Evolutionary conservation across 768 basidiomycete species (phyloP), one percentile per base, ranked within the genome.

Genomic region (Suillus tomentosus): DNA sequence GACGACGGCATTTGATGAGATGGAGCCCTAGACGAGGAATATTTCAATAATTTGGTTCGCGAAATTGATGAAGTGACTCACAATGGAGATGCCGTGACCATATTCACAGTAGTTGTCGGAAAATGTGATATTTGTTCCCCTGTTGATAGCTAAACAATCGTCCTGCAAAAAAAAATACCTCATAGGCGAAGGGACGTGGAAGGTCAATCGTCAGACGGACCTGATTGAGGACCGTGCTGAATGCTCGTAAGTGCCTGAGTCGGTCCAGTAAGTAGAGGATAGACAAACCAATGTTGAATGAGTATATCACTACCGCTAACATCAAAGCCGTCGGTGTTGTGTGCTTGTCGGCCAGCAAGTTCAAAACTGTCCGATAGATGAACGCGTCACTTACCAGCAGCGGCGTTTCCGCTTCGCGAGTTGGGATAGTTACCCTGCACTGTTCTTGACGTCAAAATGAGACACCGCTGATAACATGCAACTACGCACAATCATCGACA

Each of bases 81-180:
- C 79, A 36, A 90, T 79, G 5, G 86, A 87, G 65, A 88, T 84
- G 36, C 89, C 88, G 58, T 91, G 89, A 3, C 89, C 88, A 34
- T 80, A 79, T 3, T 76, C 73, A 74, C 89, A 90, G 27, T 71
- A 71, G 71, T 88, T 87, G 27, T 82, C 70, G 62, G 76, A 74
- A 76, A 89, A 79, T 31, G 76, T 45, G 53, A 85, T 83, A 66
- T 82, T 82, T 6, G 74, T 64, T 19, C 81, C 81, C 31, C 60
- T 62, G 68, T 80, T 80, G 67, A 84, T 78, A 22, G 89, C 86
- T 27, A 90, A 74, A 70, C 87, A 90, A 68, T 90, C 88, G 64
- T 90, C 87, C 81, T 74, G 72, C 72, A 65, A 64, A n/a, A 43
- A 61, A 27, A 43, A 19, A 58, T 19, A 42, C 17, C 5, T 58